Evolutionary conservation across 108 stramenopile genomes (phyloP).

Genomic region (Bacterosira constricta): DNA sequence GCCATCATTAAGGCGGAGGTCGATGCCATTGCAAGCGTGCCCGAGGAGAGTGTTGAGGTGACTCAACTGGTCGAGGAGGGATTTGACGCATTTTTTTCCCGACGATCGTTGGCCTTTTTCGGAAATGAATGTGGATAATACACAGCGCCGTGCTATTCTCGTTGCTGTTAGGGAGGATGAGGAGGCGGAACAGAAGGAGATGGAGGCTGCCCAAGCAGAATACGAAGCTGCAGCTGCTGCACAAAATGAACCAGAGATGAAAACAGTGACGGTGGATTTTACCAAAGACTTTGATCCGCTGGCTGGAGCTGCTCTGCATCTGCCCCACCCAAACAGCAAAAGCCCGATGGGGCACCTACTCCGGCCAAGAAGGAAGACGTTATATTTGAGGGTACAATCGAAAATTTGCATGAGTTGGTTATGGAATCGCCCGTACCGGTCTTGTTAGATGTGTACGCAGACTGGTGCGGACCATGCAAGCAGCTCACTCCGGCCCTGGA

Average conservation of each 20-base stretch:
- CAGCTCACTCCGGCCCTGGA: constrained; percentile 82
- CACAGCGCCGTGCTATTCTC: constrained; percentile 85
- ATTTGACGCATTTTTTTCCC: constrained; percentile 59
- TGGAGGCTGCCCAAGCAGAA: too few species aligned
- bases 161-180: constrained; percentile 84
- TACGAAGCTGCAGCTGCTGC: constrained; percentile 29
- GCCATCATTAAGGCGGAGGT: constrained; percentile 73
- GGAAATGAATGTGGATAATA: constrained; percentile 76
- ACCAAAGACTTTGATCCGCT: constrained; percentile 73
- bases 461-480: constrained; percentile 89
- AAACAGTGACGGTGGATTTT: constrained; percentile 62
- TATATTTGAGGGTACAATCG: constrained; percentile 79
- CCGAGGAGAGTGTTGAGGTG: constrained; percentile 61
- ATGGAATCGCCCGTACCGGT: constrained; percentile 90
- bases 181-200: constrained; percentile 50
- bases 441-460: constrained; percentile 82
- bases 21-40: constrained; percentile 62
- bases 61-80: constrained; percentile 69
- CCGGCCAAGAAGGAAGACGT: constrained; percentile 75
- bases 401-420: constrained; percentile 72
- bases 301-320: constrained; percentile 22
- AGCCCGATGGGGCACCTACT: constrained; percentile 26
- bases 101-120: constrained; percentile 84
- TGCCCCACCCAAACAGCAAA: constrained; percentile 30
- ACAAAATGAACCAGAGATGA: constrained; percentile 38